These are phyloP conservation scores for Tuber magnatum DNA, from an alignment of 495 filamentous ascomycete species.

Conservation along the genomic window DNA sequence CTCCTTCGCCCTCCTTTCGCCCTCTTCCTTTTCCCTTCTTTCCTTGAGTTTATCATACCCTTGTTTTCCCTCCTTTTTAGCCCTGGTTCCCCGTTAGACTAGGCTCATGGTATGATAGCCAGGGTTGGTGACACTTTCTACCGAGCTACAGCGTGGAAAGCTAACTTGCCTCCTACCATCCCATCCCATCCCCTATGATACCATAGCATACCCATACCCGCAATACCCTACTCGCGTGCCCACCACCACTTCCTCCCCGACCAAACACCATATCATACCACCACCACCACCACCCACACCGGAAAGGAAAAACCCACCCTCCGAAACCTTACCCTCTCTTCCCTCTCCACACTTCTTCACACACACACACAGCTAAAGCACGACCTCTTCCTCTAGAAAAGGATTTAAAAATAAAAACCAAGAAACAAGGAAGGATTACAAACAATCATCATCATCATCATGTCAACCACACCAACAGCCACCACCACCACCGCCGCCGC, in stretches of 20 bases:
- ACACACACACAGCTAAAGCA: background rate
- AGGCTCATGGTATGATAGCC: too few species aligned
- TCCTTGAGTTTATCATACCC: background rate
- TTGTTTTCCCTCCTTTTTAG: background rate
- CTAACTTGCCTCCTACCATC: background rate
- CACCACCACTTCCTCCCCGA: background rate
- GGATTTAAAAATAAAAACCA: background rate
- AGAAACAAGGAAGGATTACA: background rate
- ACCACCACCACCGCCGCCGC: background rate
- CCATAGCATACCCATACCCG: background rate
- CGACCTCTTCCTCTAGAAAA: background rate
- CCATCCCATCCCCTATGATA: background rate
- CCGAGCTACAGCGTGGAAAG: background rate
- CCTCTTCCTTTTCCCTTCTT: background rate
- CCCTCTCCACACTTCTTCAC: background rate
- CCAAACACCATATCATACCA: slow-evolving; percentile 5
- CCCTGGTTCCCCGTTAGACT: background rate
- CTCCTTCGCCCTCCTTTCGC: background rate
- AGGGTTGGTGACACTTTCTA: background rate
- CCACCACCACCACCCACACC: too few species aligned
- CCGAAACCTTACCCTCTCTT: slow-evolving; percentile 8
- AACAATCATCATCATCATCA: too few species aligned
- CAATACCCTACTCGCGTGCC: background rate
- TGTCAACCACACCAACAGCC: background rate
- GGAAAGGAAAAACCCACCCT: slow-evolving; percentile 7